Percentiles rank a stretch among this genome's conserved stretches.
These are phyloP conservation scores for Dioscorea alata DNA, from an alignment of 106 monocot genomes.

Conservation along the genomic window DNA sequence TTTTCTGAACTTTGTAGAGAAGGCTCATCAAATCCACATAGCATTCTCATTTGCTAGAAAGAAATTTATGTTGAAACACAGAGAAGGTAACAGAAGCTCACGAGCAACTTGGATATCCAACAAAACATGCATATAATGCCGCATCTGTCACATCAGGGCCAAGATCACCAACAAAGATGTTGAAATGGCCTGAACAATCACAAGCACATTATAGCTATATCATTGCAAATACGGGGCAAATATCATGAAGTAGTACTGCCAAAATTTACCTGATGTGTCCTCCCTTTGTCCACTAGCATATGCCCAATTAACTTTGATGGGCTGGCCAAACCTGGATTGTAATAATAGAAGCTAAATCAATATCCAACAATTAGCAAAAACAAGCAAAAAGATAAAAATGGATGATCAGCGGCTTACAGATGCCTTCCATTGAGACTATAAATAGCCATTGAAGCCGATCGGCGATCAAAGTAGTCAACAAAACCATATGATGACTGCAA, in stretches of 20 bases:
- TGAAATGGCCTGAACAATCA: conserved; percentile 45
- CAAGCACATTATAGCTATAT: neutral
- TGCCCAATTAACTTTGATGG: conserved; percentile 88
- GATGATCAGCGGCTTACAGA: conserved; percentile 29
- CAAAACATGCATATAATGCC: conserved; percentile 51
- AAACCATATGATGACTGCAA: conserved; percentile 80
- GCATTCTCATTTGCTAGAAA: neutral
- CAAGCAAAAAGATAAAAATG: neutral
- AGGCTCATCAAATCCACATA: neutral
- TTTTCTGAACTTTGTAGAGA: too few relatives aligned
- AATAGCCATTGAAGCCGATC: conserved; percentile 71
- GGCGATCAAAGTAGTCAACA: conserved; percentile 67
- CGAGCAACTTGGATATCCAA: conserved; percentile 74
- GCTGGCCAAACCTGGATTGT: conserved; percentile 68
- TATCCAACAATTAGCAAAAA: neutral
- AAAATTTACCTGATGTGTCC: conserved; percentile 59
- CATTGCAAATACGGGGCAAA: too few relatives aligned
- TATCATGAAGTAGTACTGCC: neutral
- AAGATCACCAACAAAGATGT: conserved; percentile 87
- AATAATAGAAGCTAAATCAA: neutral
- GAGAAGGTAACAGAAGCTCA: conserved; percentile 22
- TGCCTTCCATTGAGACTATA: conserved; percentile 58
- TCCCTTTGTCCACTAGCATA: conserved; percentile 80
- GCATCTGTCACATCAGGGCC: conserved; percentile 84
- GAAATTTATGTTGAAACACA: neutral